Evolutionary conservation across 176 grass and related monocot species (phyloP).

Genomic region (Bonia amplexicaulis): DNA sequence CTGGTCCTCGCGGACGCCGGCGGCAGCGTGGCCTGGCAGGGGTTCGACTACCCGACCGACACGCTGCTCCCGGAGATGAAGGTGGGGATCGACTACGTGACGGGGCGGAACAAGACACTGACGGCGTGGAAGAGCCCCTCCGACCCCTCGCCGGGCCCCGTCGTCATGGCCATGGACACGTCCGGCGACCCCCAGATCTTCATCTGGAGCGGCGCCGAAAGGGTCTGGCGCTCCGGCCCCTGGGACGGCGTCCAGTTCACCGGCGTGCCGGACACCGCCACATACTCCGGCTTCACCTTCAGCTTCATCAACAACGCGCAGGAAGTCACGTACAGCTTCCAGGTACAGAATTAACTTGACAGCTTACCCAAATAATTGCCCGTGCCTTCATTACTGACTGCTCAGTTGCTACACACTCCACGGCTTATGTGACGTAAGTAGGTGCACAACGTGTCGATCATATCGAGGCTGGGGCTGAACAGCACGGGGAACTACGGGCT

Average conservation of each 20-base stretch:
- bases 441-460: constrained; percentile 34
- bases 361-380: not conserved
- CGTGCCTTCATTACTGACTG: not conserved
- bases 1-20: constrained; percentile 22
- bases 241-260: constrained; percentile 61
- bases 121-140: constrained; percentile 61
- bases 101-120: constrained; percentile 30
- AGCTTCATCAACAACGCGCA: constrained; percentile 44
- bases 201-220: constrained; percentile 27
- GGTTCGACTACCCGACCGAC: constrained; percentile 68
- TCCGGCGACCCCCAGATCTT: constrained; percentile 51
- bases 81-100: constrained; percentile 43
- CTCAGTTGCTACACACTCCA: not conserved
- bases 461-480: constrained; percentile 45
- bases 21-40: constrained; percentile 43
- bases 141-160: constrained; percentile 38
- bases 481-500: constrained; percentile 26
- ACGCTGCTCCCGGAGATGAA: constrained; percentile 73
- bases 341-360: not conserved
- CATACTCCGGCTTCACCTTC: constrained; percentile 37
- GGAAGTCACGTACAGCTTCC: constrained; percentile 51
- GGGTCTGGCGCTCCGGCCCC: constrained; percentile 51
- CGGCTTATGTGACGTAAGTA: not conserved
- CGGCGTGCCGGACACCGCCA: constrained; percentile 48
- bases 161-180: constrained; percentile 44